Evolutionary conservation across 2,329 filamentous ascomycete species (phyloP).

Genomic region (Aspergillus pseudotamarii): DNA sequence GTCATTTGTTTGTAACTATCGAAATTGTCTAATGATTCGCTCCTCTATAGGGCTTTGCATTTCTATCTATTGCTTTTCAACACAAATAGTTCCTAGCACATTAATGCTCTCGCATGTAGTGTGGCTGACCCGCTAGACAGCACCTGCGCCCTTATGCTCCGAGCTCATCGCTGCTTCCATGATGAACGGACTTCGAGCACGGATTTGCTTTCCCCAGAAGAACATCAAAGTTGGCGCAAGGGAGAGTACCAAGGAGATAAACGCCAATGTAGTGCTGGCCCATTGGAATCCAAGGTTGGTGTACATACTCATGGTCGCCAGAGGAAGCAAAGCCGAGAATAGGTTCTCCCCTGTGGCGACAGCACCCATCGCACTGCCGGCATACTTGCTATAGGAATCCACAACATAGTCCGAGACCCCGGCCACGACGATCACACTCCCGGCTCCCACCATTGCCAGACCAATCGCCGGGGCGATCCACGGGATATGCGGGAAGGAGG

Average conservation of each 20-base stretch:
- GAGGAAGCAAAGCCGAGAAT: constrained; percentile 47
- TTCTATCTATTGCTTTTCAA: background rate
- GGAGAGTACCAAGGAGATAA: constrained; percentile 28
- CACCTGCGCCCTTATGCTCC: background rate
- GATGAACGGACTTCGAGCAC: background rate
- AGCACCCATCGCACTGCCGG: constrained; percentile 50
- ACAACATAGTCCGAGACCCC: constrained; percentile 52
- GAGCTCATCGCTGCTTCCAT: background rate
- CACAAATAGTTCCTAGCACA: background rate
- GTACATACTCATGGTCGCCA: constrained; percentile 44
- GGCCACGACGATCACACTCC: constrained; percentile 47
- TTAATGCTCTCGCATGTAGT: background rate
- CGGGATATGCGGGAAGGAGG: constrained; percentile 28
- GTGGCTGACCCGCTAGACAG: background rate
- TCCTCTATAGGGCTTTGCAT: background rate
- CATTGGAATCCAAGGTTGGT: constrained; percentile 40
- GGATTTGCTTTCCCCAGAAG: background rate
- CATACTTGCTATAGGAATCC: constrained; percentile 52
- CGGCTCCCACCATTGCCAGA: constrained; percentile 42
- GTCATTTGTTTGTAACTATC: background rate
- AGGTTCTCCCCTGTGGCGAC: constrained; percentile 49
- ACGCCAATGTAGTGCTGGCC: constrained; percentile 45
- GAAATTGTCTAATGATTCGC: background rate
- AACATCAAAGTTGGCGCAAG: background rate
- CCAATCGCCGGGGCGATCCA: constrained; percentile 38